A percentile compares a stretch with the other conserved stretches of the same genome.
Conservation (phyloP, 2,329 filamentous ascomycete species). For the Chaetomiaceae sp. region DNA sequence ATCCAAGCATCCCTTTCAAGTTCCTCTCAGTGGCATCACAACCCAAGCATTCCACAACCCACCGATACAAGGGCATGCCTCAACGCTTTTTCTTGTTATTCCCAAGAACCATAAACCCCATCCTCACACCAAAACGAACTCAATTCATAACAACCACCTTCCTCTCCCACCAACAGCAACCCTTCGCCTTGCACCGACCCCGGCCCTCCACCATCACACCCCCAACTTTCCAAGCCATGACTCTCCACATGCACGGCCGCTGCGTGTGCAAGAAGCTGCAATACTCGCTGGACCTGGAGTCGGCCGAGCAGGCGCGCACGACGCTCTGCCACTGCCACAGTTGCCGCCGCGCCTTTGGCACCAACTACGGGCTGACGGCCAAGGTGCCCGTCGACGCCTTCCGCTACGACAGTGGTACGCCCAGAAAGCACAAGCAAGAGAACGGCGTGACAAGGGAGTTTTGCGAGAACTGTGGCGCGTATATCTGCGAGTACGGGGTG, state of each 20-base stretch:
- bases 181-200: neutral
- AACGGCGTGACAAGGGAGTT: constrained; percentile 33
- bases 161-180: neutral
- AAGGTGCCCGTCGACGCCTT: constrained; percentile 30
- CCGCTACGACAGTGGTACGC: constrained; percentile 25
- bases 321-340: constrained; percentile 33
- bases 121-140: too few species aligned
- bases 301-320: constrained; percentile 28
- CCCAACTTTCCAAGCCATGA: neutral
- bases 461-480: constrained; percentile 30
- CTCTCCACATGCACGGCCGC: constrained; percentile 18
- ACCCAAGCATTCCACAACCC: too few species aligned
- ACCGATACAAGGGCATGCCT: too few species aligned
- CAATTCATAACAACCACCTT: too few species aligned
- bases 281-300: constrained; percentile 28
- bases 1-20: too few species aligned
- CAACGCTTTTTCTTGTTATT: too few species aligned
- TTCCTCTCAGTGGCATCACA: too few species aligned
- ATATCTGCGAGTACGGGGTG: constrained; percentile 33
- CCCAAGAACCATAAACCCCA: too few species aligned
- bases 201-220: neutral
- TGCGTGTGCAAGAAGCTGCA: constrained; percentile 27
- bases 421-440: constrained; percentile 29
- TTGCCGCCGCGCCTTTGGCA: constrained; percentile 32
- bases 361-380: constrained; percentile 33